Conservation (phyloP, 352 stramenopile genomes). For the Globisporangium perplexum region DNA sequence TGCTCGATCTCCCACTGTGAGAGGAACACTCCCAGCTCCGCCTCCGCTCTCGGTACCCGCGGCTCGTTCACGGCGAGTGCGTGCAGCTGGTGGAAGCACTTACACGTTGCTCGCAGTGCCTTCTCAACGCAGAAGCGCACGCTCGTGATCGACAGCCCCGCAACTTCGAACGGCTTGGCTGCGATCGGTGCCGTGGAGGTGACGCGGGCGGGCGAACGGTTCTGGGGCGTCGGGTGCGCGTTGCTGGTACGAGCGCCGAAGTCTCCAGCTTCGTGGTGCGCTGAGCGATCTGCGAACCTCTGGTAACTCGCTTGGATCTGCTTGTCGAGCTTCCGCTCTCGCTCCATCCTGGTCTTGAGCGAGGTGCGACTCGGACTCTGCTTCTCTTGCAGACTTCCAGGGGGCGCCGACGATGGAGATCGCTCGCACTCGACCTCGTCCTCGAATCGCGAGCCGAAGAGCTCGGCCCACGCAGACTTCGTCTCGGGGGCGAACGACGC, state of each 20-base stretch:
- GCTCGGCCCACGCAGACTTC: constrained; percentile 34
- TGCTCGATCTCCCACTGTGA: constrained; percentile 53
- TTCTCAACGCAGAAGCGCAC: constrained; percentile 53
- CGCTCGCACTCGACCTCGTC: constrained; percentile 15
- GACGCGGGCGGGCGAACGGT: neutral
- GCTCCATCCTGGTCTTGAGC: constrained; percentile 29
- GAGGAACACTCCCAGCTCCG: constrained; percentile 31
- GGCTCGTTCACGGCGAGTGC: constrained; percentile 18
- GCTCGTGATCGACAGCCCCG: constrained; percentile 37
- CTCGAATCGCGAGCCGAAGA: constrained; percentile 59
- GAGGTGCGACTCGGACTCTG: constrained; percentile 7
- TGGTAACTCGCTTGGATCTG: constrained; percentile 35
- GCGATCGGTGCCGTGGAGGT: neutral
- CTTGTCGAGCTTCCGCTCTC: constrained; percentile 33
- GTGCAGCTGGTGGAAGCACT: constrained; percentile 37
- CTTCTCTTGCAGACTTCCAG: neutral
- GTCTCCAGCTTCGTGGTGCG: constrained; percentile 3
- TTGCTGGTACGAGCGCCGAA: neutral
- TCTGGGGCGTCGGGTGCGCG: constrained; percentile 3
- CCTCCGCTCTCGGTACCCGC: constrained; percentile 1
- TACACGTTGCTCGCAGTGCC: constrained; percentile 32
- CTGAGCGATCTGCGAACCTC: constrained; percentile 19
- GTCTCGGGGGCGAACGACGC: constrained; percentile 31
- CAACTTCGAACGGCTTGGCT: constrained; percentile 27
- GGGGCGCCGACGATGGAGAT: neutral